A percentile compares a stretch with the other conserved stretches of the same genome.
Conservation (phyloP, 768 basidiomycete species). For the Chalciporus chontae region DNA sequence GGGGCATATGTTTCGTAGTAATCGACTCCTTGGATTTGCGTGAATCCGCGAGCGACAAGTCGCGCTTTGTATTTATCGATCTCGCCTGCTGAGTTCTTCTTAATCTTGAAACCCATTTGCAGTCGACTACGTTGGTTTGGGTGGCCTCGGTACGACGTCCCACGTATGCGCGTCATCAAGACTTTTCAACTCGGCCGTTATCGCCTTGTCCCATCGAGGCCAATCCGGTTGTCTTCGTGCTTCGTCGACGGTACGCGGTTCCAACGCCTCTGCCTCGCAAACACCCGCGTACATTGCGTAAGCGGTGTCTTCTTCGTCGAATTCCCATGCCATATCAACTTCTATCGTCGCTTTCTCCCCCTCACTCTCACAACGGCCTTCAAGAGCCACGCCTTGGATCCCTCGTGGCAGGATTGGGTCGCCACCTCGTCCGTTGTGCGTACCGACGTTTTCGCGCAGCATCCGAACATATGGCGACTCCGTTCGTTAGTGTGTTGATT, state of each 20-base stretch:
- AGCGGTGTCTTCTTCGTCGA: not conserved
- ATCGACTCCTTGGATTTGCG: not conserved
- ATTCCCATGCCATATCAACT: not conserved
- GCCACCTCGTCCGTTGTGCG: not conserved
- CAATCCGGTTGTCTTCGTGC: not conserved
- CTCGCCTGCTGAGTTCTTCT: constrained; percentile 34
- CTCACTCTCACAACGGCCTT: too few relatives aligned
- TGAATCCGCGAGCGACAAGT: not conserved
- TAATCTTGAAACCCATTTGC: constrained; percentile 43
- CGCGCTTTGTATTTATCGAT: constrained; percentile 20
- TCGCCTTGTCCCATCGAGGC: not conserved
- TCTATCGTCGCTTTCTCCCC: not conserved
- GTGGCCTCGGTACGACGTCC: not conserved
- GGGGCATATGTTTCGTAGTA: not conserved
- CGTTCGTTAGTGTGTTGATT: not conserved
- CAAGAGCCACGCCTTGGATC: too few relatives aligned
- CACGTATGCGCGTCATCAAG: not conserved
- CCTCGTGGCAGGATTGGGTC: too few relatives aligned
- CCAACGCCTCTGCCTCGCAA: not conserved
- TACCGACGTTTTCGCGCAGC: not conserved
- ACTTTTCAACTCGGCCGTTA: not conserved
- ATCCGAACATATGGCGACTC: not conserved
- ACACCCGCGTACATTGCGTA: not conserved
- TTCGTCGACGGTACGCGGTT: constrained; percentile 1
- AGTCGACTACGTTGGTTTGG: constrained; percentile 9